phyloP scores from a whole-genome alignment of 306 rosid species.

The Sindora glabra region DNA sequence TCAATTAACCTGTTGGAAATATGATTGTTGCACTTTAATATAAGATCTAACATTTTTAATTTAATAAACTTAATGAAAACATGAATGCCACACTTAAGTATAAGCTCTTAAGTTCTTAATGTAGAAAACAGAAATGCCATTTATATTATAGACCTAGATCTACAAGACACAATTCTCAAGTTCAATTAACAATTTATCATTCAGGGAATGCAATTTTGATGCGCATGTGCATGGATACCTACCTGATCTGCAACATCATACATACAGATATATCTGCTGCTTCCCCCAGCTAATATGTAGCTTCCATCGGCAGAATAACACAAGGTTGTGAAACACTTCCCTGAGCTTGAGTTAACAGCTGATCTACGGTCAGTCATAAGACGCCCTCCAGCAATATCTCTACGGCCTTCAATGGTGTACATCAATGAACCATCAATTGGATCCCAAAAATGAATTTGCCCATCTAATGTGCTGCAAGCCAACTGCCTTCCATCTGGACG shows the following conservation, averaged over 20 bases:
- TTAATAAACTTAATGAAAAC: too few species aligned
- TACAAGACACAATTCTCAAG: too few species aligned
- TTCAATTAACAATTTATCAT: too few species aligned
- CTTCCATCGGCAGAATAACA: slow-evolving; percentile 95
- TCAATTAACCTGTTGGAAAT: too few species aligned
- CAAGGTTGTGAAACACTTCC: slow-evolving; percentile 83
- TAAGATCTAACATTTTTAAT: too few species aligned
- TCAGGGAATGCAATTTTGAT: slow-evolving; percentile 1
- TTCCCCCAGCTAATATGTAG: slow-evolving; percentile 83
- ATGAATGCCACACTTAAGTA: too few species aligned
- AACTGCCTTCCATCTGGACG: slow-evolving; percentile 96
- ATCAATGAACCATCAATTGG: slow-evolving; percentile 79
- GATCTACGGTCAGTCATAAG: slow-evolving; percentile 87
- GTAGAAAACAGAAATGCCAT: too few species aligned
- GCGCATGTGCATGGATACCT: slow-evolving; percentile 20
- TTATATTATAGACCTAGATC: too few species aligned
- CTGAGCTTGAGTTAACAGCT: slow-evolving; percentile 74
- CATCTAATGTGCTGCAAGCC: slow-evolving; percentile 95
- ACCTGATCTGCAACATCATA: slow-evolving; percentile 97
- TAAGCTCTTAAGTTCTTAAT: too few species aligned
- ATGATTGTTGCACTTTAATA: too few species aligned
- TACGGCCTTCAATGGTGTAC: slow-evolving; percentile 85
- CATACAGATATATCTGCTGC: slow-evolving; percentile 91
- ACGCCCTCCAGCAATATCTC: slow-evolving; percentile 93
- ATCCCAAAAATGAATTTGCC: slow-evolving; percentile 96